Evolutionary conservation across 495 filamentous ascomycete genomes (phyloP), one percentile per base, ranked within the genome.

Genomic region (Schizothecium vesticola): DNA sequence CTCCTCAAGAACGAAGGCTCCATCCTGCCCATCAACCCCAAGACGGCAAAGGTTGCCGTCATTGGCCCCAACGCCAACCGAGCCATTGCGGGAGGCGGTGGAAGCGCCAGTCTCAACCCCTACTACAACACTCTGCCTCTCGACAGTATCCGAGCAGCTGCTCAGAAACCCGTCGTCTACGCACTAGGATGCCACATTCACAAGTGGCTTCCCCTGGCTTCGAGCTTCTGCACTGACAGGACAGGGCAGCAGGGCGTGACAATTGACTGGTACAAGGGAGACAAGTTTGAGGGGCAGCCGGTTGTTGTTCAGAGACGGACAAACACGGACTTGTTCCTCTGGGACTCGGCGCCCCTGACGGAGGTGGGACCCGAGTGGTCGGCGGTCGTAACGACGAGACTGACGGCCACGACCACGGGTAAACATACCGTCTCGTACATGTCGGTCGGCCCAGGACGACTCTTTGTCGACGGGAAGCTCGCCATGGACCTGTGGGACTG

Each of bases 1-100:
- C 83, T 96, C 19, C 80, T 96, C 67, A 94, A 94, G 76, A 95
- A 95, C 69, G 86, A 92, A 51, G 84, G 85, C 1, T 75, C 78
- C 19, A 76, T 89, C 31, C 82, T 96, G 5, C 92, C 92, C 1
- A 82, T 96, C 59, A 82, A 87, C 59, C 82, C 84, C 24, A 82
- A 84, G 16, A 84, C 86, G 33, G 82, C 83, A 59, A 85, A 80
- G 71, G 83, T 94, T 59, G 88, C 91, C 9, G 84, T 95, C 31
- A 95, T 97, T 66, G 92, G 93, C 0, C 92, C 93, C 10, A 96
- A 96, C 74, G 87, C 90, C 33, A 91, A 91, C 70, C 79, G 89
- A 61, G 90, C 92, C 0, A 89, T 91, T 43, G 90, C 90, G 62
- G 89, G 90, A 63, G 92, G 93, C 56, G 93, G 93, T 67, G 92